Base-by-base conservation (phyloP, 495 filamentous ascomycete genomes). In the Penicillium psychrofluorescens region DNA sequence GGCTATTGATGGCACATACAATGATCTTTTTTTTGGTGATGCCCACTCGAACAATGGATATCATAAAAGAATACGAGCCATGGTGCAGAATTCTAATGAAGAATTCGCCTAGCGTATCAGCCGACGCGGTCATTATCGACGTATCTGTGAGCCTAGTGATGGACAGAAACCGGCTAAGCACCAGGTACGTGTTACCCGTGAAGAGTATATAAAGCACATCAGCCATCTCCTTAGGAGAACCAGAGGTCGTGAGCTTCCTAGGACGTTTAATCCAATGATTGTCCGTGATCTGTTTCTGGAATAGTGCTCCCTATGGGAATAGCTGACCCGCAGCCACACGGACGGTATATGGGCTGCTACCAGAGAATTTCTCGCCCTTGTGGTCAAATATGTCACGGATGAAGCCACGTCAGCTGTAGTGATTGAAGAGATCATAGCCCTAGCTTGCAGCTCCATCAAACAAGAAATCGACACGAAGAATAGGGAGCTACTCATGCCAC, bases 1-100 rank as follows among this genome's bases (percentile, higher is more conserved):
- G 7, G 68, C 78, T 8, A 55, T 71, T 1, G 66, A 79, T 37
- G 83, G 81, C 3, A 70, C 64, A 4, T 86, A 85, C 47, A 67
- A 61, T 42, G 56, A 76, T 35, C 29, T 47, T 0, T 85, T 85
- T 53, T 86, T 86, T 47, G 63, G 56, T 1, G 59, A 70, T 45
- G 64, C 64, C 6, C 49, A 63, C 30, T 53, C 63, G 0, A 34
- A 57, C 1, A 29, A 43, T 15, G 75, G 71, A n/a, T 66, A 66
- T 41, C 32, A 50, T 11, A 79, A 78, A 45, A 74, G 81, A 12
- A 59, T 86, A 13, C 75, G 83, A 13, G 80, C 81, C 0, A 62
- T 78, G 1, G 59, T 83, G 7, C 79, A 85, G 38, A 76, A 78
- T 29, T 53, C 73, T 29, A 79, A 78, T 44, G 42, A 50, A 30